These are phyloP conservation scores for Micromonas commoda DNA, from an alignment of 139 green algal genomes.

Conservation along the genomic window DNA sequence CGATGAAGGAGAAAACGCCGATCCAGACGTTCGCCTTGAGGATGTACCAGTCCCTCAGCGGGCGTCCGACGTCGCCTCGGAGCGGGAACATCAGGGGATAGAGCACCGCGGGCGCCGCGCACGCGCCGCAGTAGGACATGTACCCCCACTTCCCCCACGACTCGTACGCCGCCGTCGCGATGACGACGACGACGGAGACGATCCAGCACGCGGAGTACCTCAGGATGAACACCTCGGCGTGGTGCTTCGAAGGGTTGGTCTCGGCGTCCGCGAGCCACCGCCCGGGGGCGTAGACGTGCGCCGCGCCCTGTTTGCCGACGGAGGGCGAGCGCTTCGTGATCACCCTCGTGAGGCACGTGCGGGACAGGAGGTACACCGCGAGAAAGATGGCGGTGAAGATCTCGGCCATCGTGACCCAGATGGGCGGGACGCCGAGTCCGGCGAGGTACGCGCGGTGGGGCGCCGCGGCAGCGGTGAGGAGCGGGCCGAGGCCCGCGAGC, in stretches of 20 bases:
- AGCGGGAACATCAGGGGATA: conserved; percentile 10
- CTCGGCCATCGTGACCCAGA: conserved; percentile 6
- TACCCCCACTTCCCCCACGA: conserved; percentile 29
- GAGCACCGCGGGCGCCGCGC: conserved; percentile 23
- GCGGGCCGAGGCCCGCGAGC: neutral
- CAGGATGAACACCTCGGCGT: conserved; percentile 19
- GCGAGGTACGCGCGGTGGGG: neutral
- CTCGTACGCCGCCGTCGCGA: conserved; percentile 28
- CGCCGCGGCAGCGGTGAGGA: neutral
- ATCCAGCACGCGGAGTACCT: conserved; percentile 14
- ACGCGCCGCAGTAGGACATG: conserved; percentile 24
- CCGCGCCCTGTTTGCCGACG: neutral
- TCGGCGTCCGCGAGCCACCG: neutral
- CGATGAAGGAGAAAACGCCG: conserved; percentile 90
- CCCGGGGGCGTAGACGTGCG: neutral
- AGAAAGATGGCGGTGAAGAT: conserved; percentile 9
- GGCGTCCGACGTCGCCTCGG: neutral
- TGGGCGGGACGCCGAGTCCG: neutral
- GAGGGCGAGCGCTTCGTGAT: neutral
- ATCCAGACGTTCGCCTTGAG: conserved; percentile 92
- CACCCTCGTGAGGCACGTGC: neutral
- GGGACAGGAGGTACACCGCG: neutral
- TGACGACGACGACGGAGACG: conserved; percentile 20
- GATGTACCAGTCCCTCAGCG: conserved; percentile 30
- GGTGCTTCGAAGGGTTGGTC: conserved; percentile 7